These are phyloP conservation scores for Mangifera indica DNA, from an alignment of 345 rosid genomes.

Conservation along the genomic window DNA sequence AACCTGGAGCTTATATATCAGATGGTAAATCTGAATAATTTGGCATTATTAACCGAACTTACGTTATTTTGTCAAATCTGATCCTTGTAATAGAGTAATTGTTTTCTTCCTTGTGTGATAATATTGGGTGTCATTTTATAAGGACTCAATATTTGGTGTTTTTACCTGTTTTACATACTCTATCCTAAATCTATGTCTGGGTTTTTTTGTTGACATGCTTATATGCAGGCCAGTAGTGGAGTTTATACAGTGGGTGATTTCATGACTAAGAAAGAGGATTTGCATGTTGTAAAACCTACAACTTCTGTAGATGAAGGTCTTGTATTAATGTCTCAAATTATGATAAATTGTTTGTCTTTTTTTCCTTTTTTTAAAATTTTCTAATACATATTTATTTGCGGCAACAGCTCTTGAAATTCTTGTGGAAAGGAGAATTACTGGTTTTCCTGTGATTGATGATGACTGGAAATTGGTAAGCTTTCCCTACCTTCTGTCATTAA, in stretches of 20 bases:
- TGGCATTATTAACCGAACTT: not conserved
- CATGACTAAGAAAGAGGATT: slow-evolving; percentile 74
- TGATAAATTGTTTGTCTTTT: not conserved
- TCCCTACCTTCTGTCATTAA: slow-evolving; percentile 11
- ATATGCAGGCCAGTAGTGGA: slow-evolving; percentile 55
- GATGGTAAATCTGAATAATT: not conserved
- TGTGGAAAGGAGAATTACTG: slow-evolving; percentile 75
- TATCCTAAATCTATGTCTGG: not conserved
- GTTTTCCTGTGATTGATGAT: slow-evolving; percentile 88
- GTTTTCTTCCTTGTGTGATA: not conserved
- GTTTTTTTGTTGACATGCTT: not conserved
- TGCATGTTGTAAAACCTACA: slow-evolving; percentile 70
- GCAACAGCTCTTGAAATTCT: slow-evolving; percentile 64
- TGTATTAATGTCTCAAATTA: not conserved
- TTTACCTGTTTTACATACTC: not conserved
- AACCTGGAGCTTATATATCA: not conserved
- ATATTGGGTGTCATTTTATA: not conserved
- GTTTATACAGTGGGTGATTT: slow-evolving; percentile 79
- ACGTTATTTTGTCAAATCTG: not conserved
- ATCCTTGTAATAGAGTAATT: not conserved
- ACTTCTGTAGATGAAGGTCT: slow-evolving; percentile 86
- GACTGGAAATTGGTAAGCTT: slow-evolving; percentile 71
- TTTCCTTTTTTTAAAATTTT: not conserved
- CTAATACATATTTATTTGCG: slow-evolving; percentile 20
- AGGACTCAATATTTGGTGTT: not conserved